Conservation (phyloP, 768 basidiomycete genomes). For the Agrocybe praecox region DNA sequence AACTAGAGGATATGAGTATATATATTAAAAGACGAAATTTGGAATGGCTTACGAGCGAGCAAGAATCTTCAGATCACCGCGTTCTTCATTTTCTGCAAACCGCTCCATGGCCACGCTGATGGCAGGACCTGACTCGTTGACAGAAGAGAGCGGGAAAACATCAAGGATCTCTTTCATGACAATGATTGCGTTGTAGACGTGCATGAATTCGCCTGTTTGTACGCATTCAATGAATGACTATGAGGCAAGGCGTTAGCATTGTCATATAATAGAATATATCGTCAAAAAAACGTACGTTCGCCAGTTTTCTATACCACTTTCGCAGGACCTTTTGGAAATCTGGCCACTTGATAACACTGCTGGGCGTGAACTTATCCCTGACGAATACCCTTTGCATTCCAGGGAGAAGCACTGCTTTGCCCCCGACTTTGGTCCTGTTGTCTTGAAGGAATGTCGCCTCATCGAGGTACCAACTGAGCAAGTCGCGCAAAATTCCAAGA, state of each 20-base stretch:
- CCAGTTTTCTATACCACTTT: constrained; percentile 86
- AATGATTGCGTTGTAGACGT: constrained; percentile 95
- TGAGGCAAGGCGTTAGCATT: constrained; percentile 1
- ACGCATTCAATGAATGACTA: constrained; percentile 84
- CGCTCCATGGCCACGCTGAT: constrained; percentile 66
- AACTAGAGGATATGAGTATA: constrained; percentile 39
- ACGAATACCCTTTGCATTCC: constrained; percentile 63
- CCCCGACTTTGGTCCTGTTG: constrained; percentile 65
- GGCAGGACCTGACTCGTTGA: constrained; percentile 52
- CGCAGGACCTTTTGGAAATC: constrained; percentile 69
- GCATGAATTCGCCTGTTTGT: constrained; percentile 91
- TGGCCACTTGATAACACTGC: constrained; percentile 68
- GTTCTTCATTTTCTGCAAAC: constrained; percentile 74
- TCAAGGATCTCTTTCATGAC: constrained; percentile 90
- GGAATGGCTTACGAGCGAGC: constrained; percentile 63
- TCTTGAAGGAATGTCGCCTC: constrained; percentile 74
- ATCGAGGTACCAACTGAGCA: constrained; percentile 79
- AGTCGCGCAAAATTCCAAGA: constrained; percentile 72
- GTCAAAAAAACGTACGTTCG: constrained; percentile 47
- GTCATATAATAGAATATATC: neutral
- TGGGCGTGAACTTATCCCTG: constrained; percentile 44
- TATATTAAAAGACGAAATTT: constrained; percentile 1
- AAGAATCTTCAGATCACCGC: constrained; percentile 83
- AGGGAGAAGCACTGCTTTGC: constrained; percentile 63
- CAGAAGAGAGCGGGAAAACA: constrained; percentile 78